Evolutionary conservation across 1,284 basidiomycete genomes (phyloP).

Genomic region (Takashimella koratensis): DNA sequence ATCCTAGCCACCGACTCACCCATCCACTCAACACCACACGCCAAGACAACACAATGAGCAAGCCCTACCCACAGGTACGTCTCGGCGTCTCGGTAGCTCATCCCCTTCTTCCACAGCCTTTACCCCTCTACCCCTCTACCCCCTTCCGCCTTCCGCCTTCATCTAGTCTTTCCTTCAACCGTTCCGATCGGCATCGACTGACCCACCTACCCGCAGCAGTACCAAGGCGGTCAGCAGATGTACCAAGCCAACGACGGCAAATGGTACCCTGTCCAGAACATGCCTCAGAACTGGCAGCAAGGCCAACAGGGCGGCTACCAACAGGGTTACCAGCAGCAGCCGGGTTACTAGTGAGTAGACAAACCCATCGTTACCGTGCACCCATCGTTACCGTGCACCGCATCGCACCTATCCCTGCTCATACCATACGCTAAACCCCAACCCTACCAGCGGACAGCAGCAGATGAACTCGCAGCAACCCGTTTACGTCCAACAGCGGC

Average conservation of each 20-base stretch:
- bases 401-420: neutral
- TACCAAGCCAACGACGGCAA: conserved; percentile 21
- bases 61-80: no score
- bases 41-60: no score
- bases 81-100: no score
- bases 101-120: no score
- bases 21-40: no score
- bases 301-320: neutral
- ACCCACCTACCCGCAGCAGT: neutral
- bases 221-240: conserved; percentile 1
- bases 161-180: no score
- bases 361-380: neutral
- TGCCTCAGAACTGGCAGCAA: neutral
- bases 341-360: neutral
- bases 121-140: no score
- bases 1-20: no score
- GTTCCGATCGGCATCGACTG: no score
- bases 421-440: neutral
- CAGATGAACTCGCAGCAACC: conserved; percentile 5
- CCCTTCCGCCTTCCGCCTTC: no score
- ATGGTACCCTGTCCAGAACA: conserved; percentile 15
- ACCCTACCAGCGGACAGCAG: conserved; percentile 1
- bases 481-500: conserved; percentile 1
- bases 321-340: neutral
- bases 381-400: no score